Evolutionary conservation across 225 moss, liverwort and hornwort species (phyloP).

Genomic region (Marchantia paleacea): DNA sequence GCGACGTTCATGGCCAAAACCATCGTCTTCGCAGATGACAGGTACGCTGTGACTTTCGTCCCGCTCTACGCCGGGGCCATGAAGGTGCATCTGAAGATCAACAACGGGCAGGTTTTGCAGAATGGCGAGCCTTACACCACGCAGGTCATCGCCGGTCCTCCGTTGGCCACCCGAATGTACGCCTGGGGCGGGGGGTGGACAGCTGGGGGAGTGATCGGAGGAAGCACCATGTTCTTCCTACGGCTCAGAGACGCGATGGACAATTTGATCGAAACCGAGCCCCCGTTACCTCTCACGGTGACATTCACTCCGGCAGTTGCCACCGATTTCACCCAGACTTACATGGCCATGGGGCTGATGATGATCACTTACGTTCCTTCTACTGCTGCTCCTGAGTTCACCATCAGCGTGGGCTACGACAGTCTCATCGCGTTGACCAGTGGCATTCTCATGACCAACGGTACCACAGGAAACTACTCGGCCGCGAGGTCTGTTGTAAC

Average conservation of each 20-base stretch:
- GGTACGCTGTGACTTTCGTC: constrained; percentile 36
- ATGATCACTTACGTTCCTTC: constrained; percentile 47
- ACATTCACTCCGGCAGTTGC: constrained; percentile 39
- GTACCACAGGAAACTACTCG: constrained; percentile 16
- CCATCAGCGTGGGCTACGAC: constrained; percentile 27
- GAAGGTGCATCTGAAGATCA: constrained; percentile 37
- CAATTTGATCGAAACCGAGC: constrained; percentile 30
- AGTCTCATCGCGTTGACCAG: constrained; percentile 25
- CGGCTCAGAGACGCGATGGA: constrained; percentile 39
- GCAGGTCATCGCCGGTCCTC: constrained; percentile 31
- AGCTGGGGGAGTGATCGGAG: constrained; percentile 43
- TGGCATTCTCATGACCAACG: constrained; percentile 28
- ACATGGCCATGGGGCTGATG: constrained; percentile 45
- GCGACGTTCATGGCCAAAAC: constrained; percentile 24
- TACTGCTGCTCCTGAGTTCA: constrained; percentile 36
- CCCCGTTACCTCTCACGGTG: constrained; percentile 26
- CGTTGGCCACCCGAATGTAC: constrained; percentile 37
- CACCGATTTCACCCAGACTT: constrained; percentile 15
- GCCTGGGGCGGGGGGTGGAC: constrained; percentile 57
- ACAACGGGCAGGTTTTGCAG: constrained; percentile 33
- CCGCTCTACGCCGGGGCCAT: constrained; percentile 37
- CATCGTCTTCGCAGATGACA: constrained; percentile 21
- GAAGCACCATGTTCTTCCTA: constrained; percentile 39
- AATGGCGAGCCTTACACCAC: constrained; percentile 42
- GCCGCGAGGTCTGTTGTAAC: constrained; percentile 30